Evolutionary conservation across 257 asterid species (phyloP), one percentile per base, ranked within the genome.

Genomic region (Avicennia marina): DNA sequence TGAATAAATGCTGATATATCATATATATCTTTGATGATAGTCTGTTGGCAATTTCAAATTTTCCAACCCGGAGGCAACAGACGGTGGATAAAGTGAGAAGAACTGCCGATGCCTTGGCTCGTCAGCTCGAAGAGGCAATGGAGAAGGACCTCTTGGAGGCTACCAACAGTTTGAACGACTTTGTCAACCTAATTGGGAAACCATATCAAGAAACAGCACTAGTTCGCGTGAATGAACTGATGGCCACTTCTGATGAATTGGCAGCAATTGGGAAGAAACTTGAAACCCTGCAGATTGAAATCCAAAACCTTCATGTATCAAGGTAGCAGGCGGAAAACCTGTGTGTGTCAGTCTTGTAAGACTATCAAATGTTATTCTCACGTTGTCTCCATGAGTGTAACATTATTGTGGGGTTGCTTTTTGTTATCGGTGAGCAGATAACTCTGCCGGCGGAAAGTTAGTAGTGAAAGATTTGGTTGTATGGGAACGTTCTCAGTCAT

Each of bases 91-190:
- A 86, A 76, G 84, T 89, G 78, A 86, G 69, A 82, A 79, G 91
- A 69, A 72, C 86, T 2, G 95, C 68, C 0, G 90, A 89, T 60
- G 85, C 84, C n/a, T 70, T 93, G 44, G 95, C 90, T 38, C 91
- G 91, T 45, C 80, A 89, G 75, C 69, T 86, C 3, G 95, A 89
- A 56, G 89, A 80, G 53, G 94, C 95, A 57, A 86, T 86, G 96
- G 77, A 83, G 67, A 80, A 82, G 73, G 99, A 89, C 58, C 84
- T 93, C 12, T 18, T 56, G 60, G 89, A 89, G 68, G 64, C 89
- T 4, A 71, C 78, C 3, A 61, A 56, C 32, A 68, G 74, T 51
- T 64, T 89, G 40, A 76, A 78, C 44, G 75, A 70, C 68, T 78
- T 78, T 56, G 94, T 79, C 20, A 55, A 65, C 24, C 67, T 77